Conservation (phyloP, 805 yeast genomes). For the Myxozyma lipomycoides region DNA sequence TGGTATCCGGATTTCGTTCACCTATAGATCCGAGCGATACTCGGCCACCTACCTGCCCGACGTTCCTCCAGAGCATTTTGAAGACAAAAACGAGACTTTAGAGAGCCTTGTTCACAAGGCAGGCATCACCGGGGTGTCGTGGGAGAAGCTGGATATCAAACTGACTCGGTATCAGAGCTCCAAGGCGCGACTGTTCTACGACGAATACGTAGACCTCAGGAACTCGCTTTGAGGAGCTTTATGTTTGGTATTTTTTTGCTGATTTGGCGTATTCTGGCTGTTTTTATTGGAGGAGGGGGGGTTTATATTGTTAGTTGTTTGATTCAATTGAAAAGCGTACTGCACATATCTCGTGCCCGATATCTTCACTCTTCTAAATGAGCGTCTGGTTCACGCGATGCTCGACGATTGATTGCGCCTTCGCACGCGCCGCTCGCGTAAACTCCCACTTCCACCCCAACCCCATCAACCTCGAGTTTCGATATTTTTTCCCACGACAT, state of each 20-base stretch:
- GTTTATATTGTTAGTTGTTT: background rate
- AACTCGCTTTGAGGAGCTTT: background rate
- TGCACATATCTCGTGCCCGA: too few species aligned
- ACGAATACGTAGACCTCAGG: constrained; percentile 8
- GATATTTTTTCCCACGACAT: too few species aligned
- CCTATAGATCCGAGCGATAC: constrained; percentile 39
- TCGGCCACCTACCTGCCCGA: constrained; percentile 83
- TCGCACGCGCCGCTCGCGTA: too few species aligned
- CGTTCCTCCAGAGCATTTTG: constrained; percentile 82
- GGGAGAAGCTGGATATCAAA: constrained; percentile 39
- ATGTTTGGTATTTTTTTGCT: background rate
- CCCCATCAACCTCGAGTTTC: too few species aligned
- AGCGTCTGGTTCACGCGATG: too few species aligned
- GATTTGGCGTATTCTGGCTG: background rate
- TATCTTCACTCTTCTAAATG: too few species aligned
- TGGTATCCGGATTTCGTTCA: constrained; percentile 66
- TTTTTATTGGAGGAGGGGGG: background rate
- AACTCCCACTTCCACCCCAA: too few species aligned
- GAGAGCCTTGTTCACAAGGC: constrained; percentile 70
- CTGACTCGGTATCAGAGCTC: constrained; percentile 56
- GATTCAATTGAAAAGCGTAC: too few species aligned
- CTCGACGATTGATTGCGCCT: too few species aligned
- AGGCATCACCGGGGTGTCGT: constrained; percentile 44
- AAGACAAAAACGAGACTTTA: constrained; percentile 72
- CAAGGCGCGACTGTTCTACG: constrained; percentile 36